Base-by-base conservation (phyloP, 148 eudicot species). In the Chenopodium formosanum region DNA sequence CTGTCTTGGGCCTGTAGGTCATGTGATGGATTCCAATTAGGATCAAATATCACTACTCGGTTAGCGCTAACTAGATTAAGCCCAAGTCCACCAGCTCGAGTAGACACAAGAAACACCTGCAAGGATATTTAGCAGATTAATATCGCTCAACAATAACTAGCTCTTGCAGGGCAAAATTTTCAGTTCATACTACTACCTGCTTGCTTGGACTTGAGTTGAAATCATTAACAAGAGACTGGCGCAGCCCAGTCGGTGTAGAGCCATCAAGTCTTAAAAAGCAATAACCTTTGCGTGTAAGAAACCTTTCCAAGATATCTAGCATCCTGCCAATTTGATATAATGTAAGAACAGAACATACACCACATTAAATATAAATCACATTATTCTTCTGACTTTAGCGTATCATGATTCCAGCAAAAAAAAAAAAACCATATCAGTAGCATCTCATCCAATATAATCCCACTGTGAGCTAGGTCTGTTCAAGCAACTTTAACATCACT, bases 151-250 rank as follows among this genome's bases (percentile, higher is more conserved):
- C 8, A 25, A 13, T 46, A 10, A 27, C n/a, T 27, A 16, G 29
- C 68, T 44, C 22, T 80, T 56, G 47, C 66, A 64, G 70, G 32
- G 29, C 22, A 52, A 60, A 32, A 63, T 46, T 68, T 44, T 68
- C 70, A 74, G 40, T 74, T 60, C 63, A 60, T 73, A 64, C 65
- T 50, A 14, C 7, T 70, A 92, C 99, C 97, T 94, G 98, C 90
- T 92, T 91, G 92, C 99, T 96, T 60, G 99, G 98, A 88, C 99
- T 94, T 85, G 99, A 90, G 84, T 96, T 96, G 83, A 96, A 96
- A 86, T 94, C 95, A 73, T 96, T 93, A 76, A 96, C 99, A 27
- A 94, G 97, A 88, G 89, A 85, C 79, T 96, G 99, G 37, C 99
- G 99, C 85, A 83, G 53, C 64, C 91, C 88, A 14, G 97, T 92